A percentile compares a stretch with the other conserved stretches of the same genome.
These are phyloP conservation scores for Syzygium syzygioides DNA, from an alignment of 441 rosid genomes.

Conservation along the genomic window DNA sequence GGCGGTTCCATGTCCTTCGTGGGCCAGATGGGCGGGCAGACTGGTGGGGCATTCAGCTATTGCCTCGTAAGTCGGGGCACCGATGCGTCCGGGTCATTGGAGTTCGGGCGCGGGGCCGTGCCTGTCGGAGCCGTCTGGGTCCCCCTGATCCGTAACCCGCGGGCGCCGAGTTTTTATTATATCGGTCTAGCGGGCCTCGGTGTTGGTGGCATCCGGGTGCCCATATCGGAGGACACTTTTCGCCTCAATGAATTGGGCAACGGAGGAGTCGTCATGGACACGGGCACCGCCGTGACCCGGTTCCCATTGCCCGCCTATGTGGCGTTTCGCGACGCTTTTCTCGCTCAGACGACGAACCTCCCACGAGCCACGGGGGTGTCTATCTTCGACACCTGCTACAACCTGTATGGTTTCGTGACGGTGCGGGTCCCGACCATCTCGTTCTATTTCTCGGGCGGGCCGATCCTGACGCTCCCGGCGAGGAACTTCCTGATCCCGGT, in stretches of 20 bases:
- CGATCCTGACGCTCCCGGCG: constrained; percentile 80
- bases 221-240: constrained; percentile 54
- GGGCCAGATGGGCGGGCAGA: constrained; percentile 82
- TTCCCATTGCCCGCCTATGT: constrained; percentile 61
- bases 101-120: constrained; percentile 70
- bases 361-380: constrained; percentile 68
- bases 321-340: constrained; percentile 64
- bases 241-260: constrained; percentile 43
- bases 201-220: constrained; percentile 56
- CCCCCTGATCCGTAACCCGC: constrained; percentile 69
- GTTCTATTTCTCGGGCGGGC: constrained; percentile 77
- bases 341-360: constrained; percentile 58
- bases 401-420: constrained; percentile 55
- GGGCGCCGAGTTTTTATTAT: constrained; percentile 79
- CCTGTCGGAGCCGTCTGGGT: constrained; percentile 97
- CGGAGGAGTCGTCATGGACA: constrained; percentile 97
- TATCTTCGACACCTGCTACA: constrained; percentile 88
- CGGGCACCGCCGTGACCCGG: constrained; percentile 92
- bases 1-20: constrained; percentile 87
- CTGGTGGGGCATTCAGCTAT: constrained; percentile 83
- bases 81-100: constrained; percentile 61
- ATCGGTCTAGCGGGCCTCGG: constrained; percentile 79
- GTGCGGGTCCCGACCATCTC: constrained; percentile 92
- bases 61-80: constrained; percentile 75
- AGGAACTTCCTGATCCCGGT: constrained; percentile 84